Base-by-base conservation (phyloP, 1,139 yeast genomes). In the Yamadazyma diddensiae region DNA sequence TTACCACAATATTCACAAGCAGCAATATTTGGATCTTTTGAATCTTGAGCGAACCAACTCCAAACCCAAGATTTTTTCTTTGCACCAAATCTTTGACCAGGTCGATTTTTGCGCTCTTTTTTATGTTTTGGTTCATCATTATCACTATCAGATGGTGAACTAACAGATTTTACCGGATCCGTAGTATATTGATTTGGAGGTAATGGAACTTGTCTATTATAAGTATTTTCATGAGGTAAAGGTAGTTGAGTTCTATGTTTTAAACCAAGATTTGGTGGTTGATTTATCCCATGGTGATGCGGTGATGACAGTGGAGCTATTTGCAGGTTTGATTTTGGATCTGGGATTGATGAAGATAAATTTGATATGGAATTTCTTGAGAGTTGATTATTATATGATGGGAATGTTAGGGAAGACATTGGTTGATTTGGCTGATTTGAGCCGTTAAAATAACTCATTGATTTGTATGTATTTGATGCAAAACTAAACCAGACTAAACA, bases 41-140 rank as follows among this genome's bases (percentile, higher is more conserved):
- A 48, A 47, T 75, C 79, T 45, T 76, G 81, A 12, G 61, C 61
- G 43, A 76, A 76, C 80, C 81, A 76, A 20, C 68, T 53, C 82
- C 82, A 76, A 4, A 75, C 80, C 81, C 81, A 75, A 22, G 77
- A 72, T 45, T 68, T 69, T 59, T 74, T 74, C 43, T 72, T 73
- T 11, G 80, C 80, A 10, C 81, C 81, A 41, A 73, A 73, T 41
- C 63, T 69, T 42, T 67, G 75, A 2, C 77, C 77, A 1, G 77
- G 77, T 35, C 66, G 55, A 43, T 70, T 70, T 33, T 53, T 55
- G 13, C 70, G 55, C 29, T 52, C 60, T 33, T 48, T 54, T 31
- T 49, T 50, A 5, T 49, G 43, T 20, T 45, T 41, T 6, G 29
- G 31, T 17, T 22, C 20, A 11, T 29, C 31, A 5, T 8, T 9